phyloP scores from a whole-genome alignment of 2,329 filamentous ascomycete genomes.

The Ophiostoma ips region DNA sequence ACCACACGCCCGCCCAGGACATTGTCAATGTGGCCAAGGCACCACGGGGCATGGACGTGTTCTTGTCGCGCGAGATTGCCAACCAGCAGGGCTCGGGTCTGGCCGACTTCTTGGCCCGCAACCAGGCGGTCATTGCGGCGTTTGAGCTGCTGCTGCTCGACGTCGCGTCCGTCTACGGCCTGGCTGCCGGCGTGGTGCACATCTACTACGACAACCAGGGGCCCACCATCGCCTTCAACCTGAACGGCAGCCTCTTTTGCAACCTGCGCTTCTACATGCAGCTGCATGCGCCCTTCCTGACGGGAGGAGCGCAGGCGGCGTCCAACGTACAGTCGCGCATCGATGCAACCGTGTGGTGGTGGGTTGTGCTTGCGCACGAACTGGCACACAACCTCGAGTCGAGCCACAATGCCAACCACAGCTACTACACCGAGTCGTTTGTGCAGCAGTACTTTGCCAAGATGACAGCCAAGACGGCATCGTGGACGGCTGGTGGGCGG shows the following conservation, averaged over 20 bases:
- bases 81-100: slow-evolving; percentile 23
- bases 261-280: slow-evolving; percentile 80
- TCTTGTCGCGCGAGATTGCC: slow-evolving; percentile 43
- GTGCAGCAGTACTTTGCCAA: slow-evolving; percentile 63
- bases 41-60: slow-evolving; percentile 59
- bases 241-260: slow-evolving; percentile 76
- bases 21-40: slow-evolving; percentile 57
- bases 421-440: slow-evolving; percentile 74
- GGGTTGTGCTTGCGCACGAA: slow-evolving; percentile 73
- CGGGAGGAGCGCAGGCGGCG: neutral
- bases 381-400: slow-evolving; percentile 83
- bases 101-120: slow-evolving; percentile 43
- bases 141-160: slow-evolving; percentile 61
- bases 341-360: slow-evolving; percentile 23
- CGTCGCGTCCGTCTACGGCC: slow-evolving; percentile 56
- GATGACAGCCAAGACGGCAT: slow-evolving; percentile 43
- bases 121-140: slow-evolving; percentile 48
- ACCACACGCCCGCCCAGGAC: slow-evolving; percentile 60
- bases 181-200: slow-evolving; percentile 57
- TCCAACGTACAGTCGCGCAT: slow-evolving; percentile 16
- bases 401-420: slow-evolving; percentile 65
- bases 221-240: slow-evolving; percentile 85
- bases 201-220: slow-evolving; percentile 75
- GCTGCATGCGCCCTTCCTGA: slow-evolving; percentile 47
- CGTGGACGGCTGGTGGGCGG: slow-evolving; percentile 13